Base-by-base conservation (phyloP, 2,329 filamentous ascomycete genomes). In the Trichoderma harzianum region DNA sequence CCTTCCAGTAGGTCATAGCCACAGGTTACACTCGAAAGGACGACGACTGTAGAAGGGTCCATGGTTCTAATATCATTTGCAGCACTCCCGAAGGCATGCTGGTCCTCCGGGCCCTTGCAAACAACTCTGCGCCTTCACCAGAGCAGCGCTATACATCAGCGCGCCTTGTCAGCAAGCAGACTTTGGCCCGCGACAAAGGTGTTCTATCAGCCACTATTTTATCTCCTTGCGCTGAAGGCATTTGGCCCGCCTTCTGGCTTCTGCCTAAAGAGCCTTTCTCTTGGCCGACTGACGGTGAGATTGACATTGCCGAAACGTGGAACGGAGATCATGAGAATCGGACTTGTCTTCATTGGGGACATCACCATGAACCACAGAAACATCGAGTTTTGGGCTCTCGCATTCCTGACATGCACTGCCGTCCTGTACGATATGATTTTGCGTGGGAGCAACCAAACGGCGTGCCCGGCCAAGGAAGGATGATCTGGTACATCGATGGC, bases 241-340 rank as follows among this genome's bases (percentile, higher is more conserved):
- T 90, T 61, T 90, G 88, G 88, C 88, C 88, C 1, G 88, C 88
- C 0, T 89, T 89, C 76, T 90, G 88, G 88, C 83, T 90, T 67
- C 80, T 90, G 7, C 88, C 88, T 0, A 78, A 82, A 36, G 86
- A 90, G 74, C 88, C 88, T 0, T 90, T 89, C 75, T 78, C 79
- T 0, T 90, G 88, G 88, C 88, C 88, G 0, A 83, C 79, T 0
- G 88, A 90, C 72, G 88, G 88, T 70, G 88, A 90, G 77, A 81
- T 90, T 14, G 88, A 90, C 77, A 87, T 90, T 61, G 85, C 87
- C 53, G 88, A 90, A 78, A 85, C 83, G n/a, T 90, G 88, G 88
- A 89, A 90, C 73, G 87, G 84, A 21, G 86, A 88, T 72, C 77
- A 78, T 39, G 81, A 85, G 62, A 90, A 90, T 76, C 85, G 87